These are phyloP conservation scores for Euphorbia schlechtendalii DNA, from an alignment of 441 rosid genomes.

Conservation along the genomic window DNA sequence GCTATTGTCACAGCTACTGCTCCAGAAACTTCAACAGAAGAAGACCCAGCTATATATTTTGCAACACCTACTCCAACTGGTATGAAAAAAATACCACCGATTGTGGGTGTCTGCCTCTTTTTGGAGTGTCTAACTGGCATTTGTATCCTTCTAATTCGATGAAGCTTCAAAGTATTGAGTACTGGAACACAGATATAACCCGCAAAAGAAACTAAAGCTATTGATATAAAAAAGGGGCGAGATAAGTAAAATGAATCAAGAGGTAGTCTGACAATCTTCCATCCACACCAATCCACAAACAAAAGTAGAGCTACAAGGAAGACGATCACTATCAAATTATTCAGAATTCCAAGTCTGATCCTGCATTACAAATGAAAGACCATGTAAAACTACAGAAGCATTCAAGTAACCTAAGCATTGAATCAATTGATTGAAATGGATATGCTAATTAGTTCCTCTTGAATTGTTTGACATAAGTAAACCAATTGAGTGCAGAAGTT, in stretches of 20 bases:
- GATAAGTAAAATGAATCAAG: constrained; percentile 63
- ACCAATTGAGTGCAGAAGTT: neutral
- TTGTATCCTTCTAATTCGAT: constrained; percentile 35
- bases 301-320: constrained; percentile 51
- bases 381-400: constrained; percentile 1
- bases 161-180: constrained; percentile 48
- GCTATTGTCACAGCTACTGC: constrained; percentile 64
- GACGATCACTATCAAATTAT: constrained; percentile 51
- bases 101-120: constrained; percentile 61
- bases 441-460: neutral
- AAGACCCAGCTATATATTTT: constrained; percentile 35
- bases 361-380: constrained; percentile 33
- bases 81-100: constrained; percentile 83
- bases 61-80: constrained; percentile 76
- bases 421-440: neutral
- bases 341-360: constrained; percentile 55
- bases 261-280: constrained; percentile 92
- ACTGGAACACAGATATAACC: constrained; percentile 75
- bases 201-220: constrained; percentile 45
- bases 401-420: neutral
- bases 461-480: neutral
- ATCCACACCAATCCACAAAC: constrained; percentile 72
- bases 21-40: constrained; percentile 64
- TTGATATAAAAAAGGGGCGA: constrained; percentile 59
- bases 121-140: constrained; percentile 33